Evolutionary conservation across 2,329 filamentous ascomycete species (phyloP).

Genomic region (Chalaropsis thielavioides): DNA sequence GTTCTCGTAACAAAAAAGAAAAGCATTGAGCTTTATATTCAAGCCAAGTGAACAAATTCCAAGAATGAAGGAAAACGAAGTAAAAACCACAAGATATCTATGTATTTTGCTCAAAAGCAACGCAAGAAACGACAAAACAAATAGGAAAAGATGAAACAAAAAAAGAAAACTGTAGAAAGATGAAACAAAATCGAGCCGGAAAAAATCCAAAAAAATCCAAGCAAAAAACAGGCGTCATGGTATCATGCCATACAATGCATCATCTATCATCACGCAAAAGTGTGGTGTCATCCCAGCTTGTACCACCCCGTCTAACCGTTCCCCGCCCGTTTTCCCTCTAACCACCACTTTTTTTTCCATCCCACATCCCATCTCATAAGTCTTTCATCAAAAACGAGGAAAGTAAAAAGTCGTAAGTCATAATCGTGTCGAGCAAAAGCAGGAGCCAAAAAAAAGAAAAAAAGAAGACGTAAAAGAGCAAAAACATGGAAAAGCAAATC

Average conservation of each 20-base stretch:
- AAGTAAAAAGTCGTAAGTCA: background rate
- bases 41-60: background rate
- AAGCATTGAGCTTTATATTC: background rate
- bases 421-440: conserved; percentile 4
- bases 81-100: background rate
- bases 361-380: background rate
- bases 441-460: background rate
- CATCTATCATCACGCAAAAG: conserved; percentile 1
- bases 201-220: conserved; percentile 1
- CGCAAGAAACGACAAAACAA: background rate
- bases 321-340: background rate
- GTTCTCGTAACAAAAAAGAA: background rate
- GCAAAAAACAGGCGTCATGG: conserved; percentile 4
- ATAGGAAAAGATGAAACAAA: background rate
- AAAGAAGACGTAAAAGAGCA: background rate
- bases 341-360: background rate
- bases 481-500: background rate
- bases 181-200: background rate
- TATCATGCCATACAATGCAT: conserved; percentile 8
- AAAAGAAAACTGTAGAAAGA: conserved; percentile 1
- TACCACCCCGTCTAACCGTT: background rate
- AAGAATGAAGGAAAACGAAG: background rate
- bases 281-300: background rate
- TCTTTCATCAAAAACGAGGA: conserved; percentile 5
- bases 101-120: conserved; percentile 2